Evolutionary conservation across 2,329 filamentous ascomycete species (phyloP).

Genomic region (Ilyonectria robusta): DNA sequence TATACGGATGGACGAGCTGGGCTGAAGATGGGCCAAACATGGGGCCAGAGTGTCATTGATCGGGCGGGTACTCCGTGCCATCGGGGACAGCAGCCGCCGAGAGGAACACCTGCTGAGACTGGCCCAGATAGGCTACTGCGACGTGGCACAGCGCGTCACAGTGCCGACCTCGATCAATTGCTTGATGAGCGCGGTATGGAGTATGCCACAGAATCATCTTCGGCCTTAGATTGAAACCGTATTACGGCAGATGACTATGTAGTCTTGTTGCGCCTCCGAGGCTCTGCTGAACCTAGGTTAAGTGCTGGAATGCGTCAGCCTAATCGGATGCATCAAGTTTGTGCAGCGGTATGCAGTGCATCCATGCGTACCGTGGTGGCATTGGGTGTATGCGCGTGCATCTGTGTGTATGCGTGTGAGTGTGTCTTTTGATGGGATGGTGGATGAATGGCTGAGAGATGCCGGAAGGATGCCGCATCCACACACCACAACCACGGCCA

Average conservation of each 20-base stretch:
- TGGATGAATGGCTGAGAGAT: background rate
- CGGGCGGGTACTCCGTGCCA: background rate
- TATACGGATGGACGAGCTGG: slow-evolving; percentile 9
- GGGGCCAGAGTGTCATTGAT: background rate
- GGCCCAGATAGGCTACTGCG: background rate
- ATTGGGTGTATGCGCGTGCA: background rate
- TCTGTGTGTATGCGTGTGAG: background rate
- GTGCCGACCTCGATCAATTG: background rate
- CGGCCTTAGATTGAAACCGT: slow-evolving; percentile 16
- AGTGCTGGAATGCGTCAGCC: slow-evolving; percentile 20
- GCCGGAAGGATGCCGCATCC: slow-evolving; percentile 20
- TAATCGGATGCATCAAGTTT: slow-evolving; percentile 9
- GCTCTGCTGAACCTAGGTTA: slow-evolving; percentile 11
- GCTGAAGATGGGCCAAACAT: slow-evolving; percentile 16
- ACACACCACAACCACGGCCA: slow-evolving; percentile 16
- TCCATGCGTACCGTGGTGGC: background rate
- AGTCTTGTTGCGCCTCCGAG: background rate
- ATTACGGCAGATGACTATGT: slow-evolving; percentile 15
- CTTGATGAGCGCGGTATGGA: background rate
- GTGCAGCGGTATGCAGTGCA: background rate
- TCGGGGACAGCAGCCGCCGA: background rate
- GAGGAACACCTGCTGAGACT: background rate
- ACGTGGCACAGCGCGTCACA: background rate
- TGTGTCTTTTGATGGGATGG: background rate
- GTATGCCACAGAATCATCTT: background rate